These are phyloP conservation scores for Tetraselmis chui DNA, from an alignment of 139 green algal genomes.

Conservation along the genomic window DNA sequence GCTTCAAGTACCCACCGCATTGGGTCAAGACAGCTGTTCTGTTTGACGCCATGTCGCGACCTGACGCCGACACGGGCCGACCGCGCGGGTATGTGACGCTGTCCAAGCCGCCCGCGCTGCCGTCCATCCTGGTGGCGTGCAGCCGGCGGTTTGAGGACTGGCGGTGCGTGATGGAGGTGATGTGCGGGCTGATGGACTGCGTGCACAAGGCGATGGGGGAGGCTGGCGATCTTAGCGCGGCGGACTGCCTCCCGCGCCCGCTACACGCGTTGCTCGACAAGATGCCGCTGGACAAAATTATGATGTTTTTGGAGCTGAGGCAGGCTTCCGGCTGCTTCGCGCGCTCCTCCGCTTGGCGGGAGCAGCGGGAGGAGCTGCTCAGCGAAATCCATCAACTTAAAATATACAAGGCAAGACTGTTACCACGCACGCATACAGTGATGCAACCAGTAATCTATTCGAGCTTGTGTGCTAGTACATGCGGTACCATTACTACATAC, in stretches of 20 bases:
- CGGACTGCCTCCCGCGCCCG: neutral
- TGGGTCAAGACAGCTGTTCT: constrained; percentile 10
- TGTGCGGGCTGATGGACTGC: neutral
- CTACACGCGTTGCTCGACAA: neutral
- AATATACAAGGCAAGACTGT: too few relatives aligned
- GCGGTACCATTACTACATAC: too few relatives aligned
- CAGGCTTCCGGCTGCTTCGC: neutral
- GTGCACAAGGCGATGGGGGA: neutral
- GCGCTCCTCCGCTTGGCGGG: neutral
- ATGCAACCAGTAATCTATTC: too few relatives aligned
- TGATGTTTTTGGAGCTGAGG: neutral
- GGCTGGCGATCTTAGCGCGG: neutral
- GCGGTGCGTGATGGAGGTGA: neutral
- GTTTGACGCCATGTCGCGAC: neutral
- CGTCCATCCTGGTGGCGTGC: neutral
- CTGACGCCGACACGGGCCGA: neutral
- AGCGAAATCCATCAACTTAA: neutral
- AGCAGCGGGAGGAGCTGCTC: neutral
- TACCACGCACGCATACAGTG: too few relatives aligned
- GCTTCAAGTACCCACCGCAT: constrained; percentile 16
- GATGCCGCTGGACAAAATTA: neutral
- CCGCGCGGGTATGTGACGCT: neutral
- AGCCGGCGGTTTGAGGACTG: neutral
- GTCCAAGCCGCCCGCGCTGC: neutral
- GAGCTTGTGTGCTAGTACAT: too few relatives aligned